Evolutionary conservation across 1,139 yeast genomes (phyloP), one percentile per base, ranked within the genome.

Genomic region (Keqinozyma sinolaborantium): DNA sequence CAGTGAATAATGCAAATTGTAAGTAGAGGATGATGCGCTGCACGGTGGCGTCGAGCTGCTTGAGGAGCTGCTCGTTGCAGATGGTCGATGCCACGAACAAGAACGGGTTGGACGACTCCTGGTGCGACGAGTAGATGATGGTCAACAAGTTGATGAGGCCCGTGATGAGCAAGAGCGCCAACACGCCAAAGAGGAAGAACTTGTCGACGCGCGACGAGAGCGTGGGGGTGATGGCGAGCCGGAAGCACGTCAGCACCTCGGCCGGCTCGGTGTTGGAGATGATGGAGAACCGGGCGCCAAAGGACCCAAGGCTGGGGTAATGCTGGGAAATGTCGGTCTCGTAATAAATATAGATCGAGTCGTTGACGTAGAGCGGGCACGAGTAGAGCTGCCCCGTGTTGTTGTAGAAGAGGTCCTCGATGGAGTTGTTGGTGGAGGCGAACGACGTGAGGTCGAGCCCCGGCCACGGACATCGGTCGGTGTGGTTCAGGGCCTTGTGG

Each of bases 41-140:
- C 9, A 69, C 63, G 5, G 75, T 69, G 1, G 86, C 83, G 29
- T 78, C 80, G 35, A 77, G 50, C 34, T 79, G 79, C 29, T 71
- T 65, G 30, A 79, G 56, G 23, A 80, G 63, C 14, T 78, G 67
- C 19, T 64, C 73, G 47, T 79, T 79, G 48, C 83, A 78, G 33
- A 79, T 76, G 19, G 78, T 72, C 6, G 84, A 77, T 5, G 83
- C 81, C 21, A 64, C 61, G 51, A 74, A 69, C 24, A 78, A 50
- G 39, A 75, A 77, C 3, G 80, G 77, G 41, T 79, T 75, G 7
- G 69, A 56, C 1, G 85, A 70, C 43, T 81, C 85, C 40, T 79
- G 81, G 60, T 79, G 73, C 1, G 82, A 77, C 29, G 83, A 77
- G 38, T 63, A 54, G 9, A 68, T 51, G 33, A 73, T 62, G 4